Evolutionary conservation across 257 asterid genomes (phyloP).

Genomic region (Eustoma russellianum): DNA sequence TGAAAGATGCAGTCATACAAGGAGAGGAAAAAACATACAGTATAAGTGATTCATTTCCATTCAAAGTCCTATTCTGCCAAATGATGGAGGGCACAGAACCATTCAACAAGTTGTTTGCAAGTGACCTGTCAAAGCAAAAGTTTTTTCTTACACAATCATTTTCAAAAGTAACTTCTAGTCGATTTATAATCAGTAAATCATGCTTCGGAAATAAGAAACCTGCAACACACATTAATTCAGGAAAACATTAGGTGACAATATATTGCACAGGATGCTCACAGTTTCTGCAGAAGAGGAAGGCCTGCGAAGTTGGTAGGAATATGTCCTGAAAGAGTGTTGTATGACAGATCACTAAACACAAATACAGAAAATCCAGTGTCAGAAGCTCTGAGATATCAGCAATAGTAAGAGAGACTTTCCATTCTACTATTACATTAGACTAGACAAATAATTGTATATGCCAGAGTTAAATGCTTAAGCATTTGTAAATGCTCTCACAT

Average conservation of each 20-base stretch:
- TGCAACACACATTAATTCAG: neutral
- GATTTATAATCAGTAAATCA: neutral
- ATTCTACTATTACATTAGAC: too few relatives aligned
- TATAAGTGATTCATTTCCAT: constrained; percentile 47
- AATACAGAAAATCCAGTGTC: constrained; percentile 5
- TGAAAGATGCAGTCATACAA: neutral
- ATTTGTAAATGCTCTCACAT: constrained; percentile 37
- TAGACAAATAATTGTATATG: too few relatives aligned
- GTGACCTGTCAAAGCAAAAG: constrained; percentile 47
- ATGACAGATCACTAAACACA: constrained; percentile 60
- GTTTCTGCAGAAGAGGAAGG: constrained; percentile 68
- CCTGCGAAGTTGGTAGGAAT: constrained; percentile 70
- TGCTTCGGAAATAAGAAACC: neutral
- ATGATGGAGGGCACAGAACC: constrained; percentile 79
- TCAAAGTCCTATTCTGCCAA: constrained; percentile 67
- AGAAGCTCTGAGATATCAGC: neutral
- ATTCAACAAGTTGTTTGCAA: constrained; percentile 57
- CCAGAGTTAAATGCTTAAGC: too few relatives aligned
- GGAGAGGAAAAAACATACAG: constrained; percentile 45
- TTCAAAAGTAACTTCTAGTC: neutral
- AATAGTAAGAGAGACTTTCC: neutral
- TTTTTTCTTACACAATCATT: neutral
- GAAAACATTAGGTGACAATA: neutral
- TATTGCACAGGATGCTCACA: constrained; percentile 44
- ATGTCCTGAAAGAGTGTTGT: constrained; percentile 67